These are phyloP conservation scores for Sugiyamaella lignohabitans DNA, from an alignment of 805 yeast genomes.

Conservation along the genomic window DNA sequence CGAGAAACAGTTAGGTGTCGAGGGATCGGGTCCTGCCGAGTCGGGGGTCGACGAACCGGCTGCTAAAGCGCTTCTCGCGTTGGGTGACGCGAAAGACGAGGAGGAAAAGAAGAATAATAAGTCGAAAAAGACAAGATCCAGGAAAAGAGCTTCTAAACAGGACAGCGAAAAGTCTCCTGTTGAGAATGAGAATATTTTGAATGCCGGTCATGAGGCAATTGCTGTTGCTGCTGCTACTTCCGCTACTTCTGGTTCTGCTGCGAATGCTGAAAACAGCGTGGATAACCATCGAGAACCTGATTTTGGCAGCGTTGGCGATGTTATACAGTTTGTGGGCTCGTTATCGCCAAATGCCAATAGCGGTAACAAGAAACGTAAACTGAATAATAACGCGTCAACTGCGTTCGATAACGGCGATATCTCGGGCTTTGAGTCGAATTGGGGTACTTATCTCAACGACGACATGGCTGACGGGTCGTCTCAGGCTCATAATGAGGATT, in stretches of 20 bases:
- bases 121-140: too few relatives aligned
- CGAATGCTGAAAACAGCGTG: slow-evolving; percentile 4
- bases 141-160: too few relatives aligned
- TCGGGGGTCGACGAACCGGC: too few relatives aligned
- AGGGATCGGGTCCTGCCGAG: too few relatives aligned
- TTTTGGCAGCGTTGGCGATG: slow-evolving; percentile 55
- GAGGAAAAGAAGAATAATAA: too few relatives aligned
- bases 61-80: too few relatives aligned
- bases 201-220: not conserved
- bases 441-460: slow-evolving; percentile 21
- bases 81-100: too few relatives aligned
- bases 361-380: slow-evolving; percentile 13
- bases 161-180: too few relatives aligned
- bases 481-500: slow-evolving; percentile 14
- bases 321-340: slow-evolving; percentile 62
- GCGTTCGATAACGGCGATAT: slow-evolving; percentile 7
- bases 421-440: slow-evolving; percentile 11
- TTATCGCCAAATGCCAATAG: slow-evolving; percentile 40
- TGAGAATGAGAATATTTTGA: too few relatives aligned
- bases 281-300: too few relatives aligned
- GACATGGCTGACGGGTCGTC: slow-evolving; percentile 16
- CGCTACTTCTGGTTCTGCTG: slow-evolving; percentile 8
- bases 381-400: too few relatives aligned
- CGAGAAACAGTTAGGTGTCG: too few relatives aligned
- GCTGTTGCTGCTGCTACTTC: not conserved